Evolutionary conservation across 345 rosid species (phyloP), one percentile per base, ranked within the genome.

Genomic region (Gynandropsis gynandra): DNA sequence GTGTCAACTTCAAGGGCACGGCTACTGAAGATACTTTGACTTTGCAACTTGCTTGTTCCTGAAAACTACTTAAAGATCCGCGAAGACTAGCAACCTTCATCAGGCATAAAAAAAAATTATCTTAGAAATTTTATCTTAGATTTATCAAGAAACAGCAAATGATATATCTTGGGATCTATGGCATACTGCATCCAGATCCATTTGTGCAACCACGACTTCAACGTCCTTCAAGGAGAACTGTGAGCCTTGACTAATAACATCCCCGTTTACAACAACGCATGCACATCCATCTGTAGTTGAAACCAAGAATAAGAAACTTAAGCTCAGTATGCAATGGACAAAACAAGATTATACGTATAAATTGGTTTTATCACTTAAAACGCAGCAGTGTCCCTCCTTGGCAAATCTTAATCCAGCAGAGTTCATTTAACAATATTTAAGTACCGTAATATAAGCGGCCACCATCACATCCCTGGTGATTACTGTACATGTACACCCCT

Each of bases 391-490:
- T 24, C 29, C 29, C 5, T 24, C 29, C 29, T 24, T 24, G 2
- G 29, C 39, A 47, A 37, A 20, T 39, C 8, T 39, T 14, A 39
- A 33, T 42, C 35, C 6, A 24, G 4, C 13, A 27, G 20, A 16
- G 21, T 47, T 52, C 4, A n/a, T 47, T 3, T 19, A 33, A 29
- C 14, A 59, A 14, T 1, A 9, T 16, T 21, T 36, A 42, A 41
- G 37, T 71, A 92, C 96, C 98, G 44, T 80, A 87, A 70, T 92
- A 92, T 41, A 87, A 80, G 57, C 95, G 88, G 50, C 88, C 69
- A 34, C 98, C 98, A 75, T 92, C 98, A 49, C 98, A 92, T 56
- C 98, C 98, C 62, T 88, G 93, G 4, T 85, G 98, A 74, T 92
- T 92, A 64, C 98, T 87, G 69, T 92, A 92, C 81, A 92, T 75